Conservation (phyloP, 2,329 filamentous ascomycete species). For the Fusarium sambucinum region DNA sequence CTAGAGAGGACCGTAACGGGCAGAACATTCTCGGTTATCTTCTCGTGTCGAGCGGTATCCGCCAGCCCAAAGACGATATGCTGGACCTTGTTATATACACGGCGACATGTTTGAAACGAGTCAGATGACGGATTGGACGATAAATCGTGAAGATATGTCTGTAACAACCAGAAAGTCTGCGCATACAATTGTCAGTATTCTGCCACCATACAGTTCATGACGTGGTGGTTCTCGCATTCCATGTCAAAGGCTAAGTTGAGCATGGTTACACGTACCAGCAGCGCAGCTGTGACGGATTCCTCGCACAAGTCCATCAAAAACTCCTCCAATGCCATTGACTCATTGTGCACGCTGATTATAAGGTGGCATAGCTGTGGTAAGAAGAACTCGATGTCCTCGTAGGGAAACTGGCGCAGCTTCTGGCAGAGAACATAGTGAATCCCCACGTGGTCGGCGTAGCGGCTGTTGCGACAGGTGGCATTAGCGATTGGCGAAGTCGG, state of each 20-base stretch:
- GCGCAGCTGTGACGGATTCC: slow-evolving; percentile 85
- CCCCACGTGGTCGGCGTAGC: slow-evolving; percentile 89
- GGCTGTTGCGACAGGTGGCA: slow-evolving; percentile 63
- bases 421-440: slow-evolving; percentile 91
- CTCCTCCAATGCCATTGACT: slow-evolving; percentile 91
- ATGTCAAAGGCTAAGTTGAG: slow-evolving; percentile 9
- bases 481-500: slow-evolving; percentile 44
- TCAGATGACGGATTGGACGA: slow-evolving; percentile 79
- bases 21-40: slow-evolving; percentile 84
- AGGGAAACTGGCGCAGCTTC: slow-evolving; percentile 88
- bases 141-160: slow-evolving; percentile 87
- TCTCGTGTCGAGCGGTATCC: slow-evolving; percentile 75
- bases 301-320: slow-evolving; percentile 88
- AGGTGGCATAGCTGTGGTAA: slow-evolving; percentile 89
- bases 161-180: slow-evolving; percentile 91
- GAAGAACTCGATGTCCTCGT: slow-evolving; percentile 94
- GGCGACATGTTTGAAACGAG: slow-evolving; percentile 83
- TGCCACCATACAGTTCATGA: slow-evolving; percentile 8
- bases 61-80: slow-evolving; percentile 85
- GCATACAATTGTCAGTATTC: slow-evolving; percentile 35
- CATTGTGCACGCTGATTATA: slow-evolving; percentile 88
- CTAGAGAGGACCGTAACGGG: slow-evolving; percentile 85
- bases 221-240: slow-evolving; percentile 21
- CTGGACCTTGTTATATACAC: slow-evolving; percentile 90
- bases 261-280: slow-evolving; percentile 71